phyloP scores from a whole-genome alignment of 2,329 filamentous ascomycete species.

The Byssothecium circinans region DNA sequence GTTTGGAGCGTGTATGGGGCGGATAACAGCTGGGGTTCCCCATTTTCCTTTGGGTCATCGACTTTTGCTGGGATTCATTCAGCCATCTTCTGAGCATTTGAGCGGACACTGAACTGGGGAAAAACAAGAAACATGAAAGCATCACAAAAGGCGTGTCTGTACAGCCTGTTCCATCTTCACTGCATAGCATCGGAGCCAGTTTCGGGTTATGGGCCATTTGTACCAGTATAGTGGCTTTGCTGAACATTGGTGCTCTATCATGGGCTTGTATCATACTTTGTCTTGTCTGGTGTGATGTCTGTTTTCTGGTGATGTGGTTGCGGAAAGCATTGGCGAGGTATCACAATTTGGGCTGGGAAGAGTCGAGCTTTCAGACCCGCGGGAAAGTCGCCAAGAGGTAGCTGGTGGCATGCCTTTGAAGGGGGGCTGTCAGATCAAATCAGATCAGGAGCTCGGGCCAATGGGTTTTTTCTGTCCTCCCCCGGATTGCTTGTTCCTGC shows the following conservation, averaged over 20 bases:
- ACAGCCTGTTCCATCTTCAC: slow-evolving; percentile 35
- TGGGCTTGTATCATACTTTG: slow-evolving; percentile 24
- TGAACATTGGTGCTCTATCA: slow-evolving; percentile 29
- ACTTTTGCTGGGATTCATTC: slow-evolving; percentile 10
- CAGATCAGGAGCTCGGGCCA: slow-evolving; percentile 1
- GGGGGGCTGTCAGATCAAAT: too few species aligned
- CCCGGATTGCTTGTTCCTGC: slow-evolving; percentile 9
- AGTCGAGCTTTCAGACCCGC: too few species aligned
- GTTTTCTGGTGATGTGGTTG: neutral
- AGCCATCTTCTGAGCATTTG: slow-evolving; percentile 23
- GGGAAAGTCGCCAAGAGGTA: too few species aligned
- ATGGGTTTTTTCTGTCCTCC: neutral
- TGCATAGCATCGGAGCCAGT: slow-evolving; percentile 45
- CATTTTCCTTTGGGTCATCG: slow-evolving; percentile 15
- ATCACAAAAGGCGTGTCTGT: slow-evolving; percentile 19
- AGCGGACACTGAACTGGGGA: slow-evolving; percentile 17
- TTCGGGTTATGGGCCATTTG: slow-evolving; percentile 33
- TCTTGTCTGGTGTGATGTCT: neutral
- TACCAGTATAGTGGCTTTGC: slow-evolving; percentile 30
- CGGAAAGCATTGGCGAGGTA: neutral
- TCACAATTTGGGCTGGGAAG: too few species aligned
- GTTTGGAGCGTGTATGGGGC: slow-evolving; percentile 17
- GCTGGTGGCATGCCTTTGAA: too few species aligned
- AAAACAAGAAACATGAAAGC: slow-evolving; percentile 27
- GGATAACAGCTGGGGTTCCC: slow-evolving; percentile 11